Evolutionary conservation across 352 stramenopile genomes (phyloP).

Genomic region (Phytophthora sansomeana): DNA sequence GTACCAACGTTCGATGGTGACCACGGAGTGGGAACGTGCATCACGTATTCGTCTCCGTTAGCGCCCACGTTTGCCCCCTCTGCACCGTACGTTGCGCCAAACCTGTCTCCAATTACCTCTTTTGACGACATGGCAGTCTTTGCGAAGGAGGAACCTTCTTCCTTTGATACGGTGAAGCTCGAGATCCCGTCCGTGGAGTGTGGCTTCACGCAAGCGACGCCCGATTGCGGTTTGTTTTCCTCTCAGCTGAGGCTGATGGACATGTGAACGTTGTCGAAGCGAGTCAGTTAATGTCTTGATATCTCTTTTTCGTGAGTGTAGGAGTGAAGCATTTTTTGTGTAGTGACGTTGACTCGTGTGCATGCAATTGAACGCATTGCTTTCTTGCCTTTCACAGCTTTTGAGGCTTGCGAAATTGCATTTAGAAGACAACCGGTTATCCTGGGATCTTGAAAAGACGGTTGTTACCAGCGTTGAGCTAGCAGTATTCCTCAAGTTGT

Average conservation of each 20-base stretch:
- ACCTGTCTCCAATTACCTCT: conserved; percentile 12
- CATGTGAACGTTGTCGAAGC: conserved; percentile 17
- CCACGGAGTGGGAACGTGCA: conserved; percentile 19
- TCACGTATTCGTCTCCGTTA: conserved; percentile 19
- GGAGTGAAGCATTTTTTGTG: conserved; percentile 9
- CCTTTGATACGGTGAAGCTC: conserved; percentile 17
- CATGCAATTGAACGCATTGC: conserved; percentile 18
- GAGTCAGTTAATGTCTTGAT: conserved; percentile 1
- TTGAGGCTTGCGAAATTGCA: no score
- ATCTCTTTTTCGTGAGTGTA: conserved; percentile 15
- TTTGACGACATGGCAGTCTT: conserved; percentile 12
- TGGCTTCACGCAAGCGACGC: conserved; percentile 7
- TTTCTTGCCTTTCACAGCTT: no score
- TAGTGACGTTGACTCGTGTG: conserved; percentile 23
- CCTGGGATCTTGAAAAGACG: conserved; percentile 25
- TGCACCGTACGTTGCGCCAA: conserved; percentile 3
- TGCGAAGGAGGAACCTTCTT: conserved; percentile 1
- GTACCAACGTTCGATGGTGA: conserved; percentile 17
- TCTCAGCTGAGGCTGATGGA: conserved; percentile 22
- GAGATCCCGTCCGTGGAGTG: conserved; percentile 13
- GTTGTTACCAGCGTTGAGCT: background rate
- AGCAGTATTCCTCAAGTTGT: background rate
- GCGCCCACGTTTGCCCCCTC: background rate
- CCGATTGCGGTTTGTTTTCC: background rate
- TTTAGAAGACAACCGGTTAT: conserved; percentile 7